Evolutionary conservation across 345 rosid genomes (phyloP).

Genomic region (Mercurialis annua): DNA sequence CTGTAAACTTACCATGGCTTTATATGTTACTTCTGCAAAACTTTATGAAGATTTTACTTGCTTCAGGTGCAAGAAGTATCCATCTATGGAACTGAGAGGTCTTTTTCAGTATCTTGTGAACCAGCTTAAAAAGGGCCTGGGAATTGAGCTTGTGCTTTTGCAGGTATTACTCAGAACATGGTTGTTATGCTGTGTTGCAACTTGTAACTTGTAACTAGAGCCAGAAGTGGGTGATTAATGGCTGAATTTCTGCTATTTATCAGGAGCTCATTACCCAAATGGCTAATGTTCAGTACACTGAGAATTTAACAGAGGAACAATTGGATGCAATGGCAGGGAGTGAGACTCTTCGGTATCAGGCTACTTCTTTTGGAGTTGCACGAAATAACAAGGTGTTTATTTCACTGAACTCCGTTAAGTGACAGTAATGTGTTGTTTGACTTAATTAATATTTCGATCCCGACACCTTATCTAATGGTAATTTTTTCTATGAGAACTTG

Average conservation of each 20-base stretch:
- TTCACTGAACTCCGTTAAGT: background rate
- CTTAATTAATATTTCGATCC: background rate
- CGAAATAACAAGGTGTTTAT: constrained; percentile 83
- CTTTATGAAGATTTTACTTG: constrained; percentile 13
- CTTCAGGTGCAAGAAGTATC: constrained; percentile 93
- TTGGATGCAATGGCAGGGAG: constrained; percentile 99
- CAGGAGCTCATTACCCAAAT: constrained; percentile 98
- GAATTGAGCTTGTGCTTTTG: constrained; percentile 93
- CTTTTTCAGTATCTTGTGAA: constrained; percentile 97
- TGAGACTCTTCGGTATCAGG: constrained; percentile 93
- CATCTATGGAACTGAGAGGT: constrained; percentile 97
- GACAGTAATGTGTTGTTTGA: background rate
- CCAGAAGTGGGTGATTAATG: constrained; percentile 15
- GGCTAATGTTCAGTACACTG: constrained; percentile 99
- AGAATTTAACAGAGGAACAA: constrained; percentile 97
- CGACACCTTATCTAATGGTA: background rate
- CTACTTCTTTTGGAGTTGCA: constrained; percentile 86
- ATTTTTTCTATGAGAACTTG: background rate
- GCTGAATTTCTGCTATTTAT: constrained; percentile 27
- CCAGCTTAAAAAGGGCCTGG: constrained; percentile 91
- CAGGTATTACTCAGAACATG: constrained; percentile 54
- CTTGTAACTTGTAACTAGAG: constrained; percentile 15
- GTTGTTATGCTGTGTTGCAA: constrained; percentile 15
- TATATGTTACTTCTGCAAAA: background rate
- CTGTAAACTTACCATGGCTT: background rate